Conservation (phyloP, 345 rosid species). For the Barbarea vulgaris region DNA sequence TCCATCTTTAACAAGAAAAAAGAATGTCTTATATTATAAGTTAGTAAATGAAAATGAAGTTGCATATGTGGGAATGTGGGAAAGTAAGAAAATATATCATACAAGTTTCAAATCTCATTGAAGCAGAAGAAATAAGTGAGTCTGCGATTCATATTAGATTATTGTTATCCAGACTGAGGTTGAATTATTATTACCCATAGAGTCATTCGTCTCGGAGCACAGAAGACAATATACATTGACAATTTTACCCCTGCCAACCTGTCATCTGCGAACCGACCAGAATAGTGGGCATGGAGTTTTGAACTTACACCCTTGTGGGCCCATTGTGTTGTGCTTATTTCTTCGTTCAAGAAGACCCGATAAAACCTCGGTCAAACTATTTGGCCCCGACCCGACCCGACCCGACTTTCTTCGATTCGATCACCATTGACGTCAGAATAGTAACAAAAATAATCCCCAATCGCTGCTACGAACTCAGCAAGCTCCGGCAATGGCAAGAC, state of each 20-base stretch:
- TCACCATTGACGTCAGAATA: constrained; percentile 19
- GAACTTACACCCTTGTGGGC: constrained; percentile 31
- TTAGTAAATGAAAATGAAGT: neutral
- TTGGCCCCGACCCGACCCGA: constrained; percentile 1
- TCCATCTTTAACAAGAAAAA: neutral
- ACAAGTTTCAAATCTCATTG: neutral
- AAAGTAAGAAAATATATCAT: neutral
- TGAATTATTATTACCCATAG: neutral
- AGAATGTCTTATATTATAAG: neutral
- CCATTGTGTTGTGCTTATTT: constrained; percentile 18
- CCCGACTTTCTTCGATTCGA: neutral
- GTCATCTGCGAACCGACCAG: constrained; percentile 35
- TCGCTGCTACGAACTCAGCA: constrained; percentile 15
- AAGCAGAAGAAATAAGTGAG: constrained; percentile 15
- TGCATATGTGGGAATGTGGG: no score
- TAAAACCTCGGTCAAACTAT: neutral
- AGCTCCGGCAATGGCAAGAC: constrained; percentile 16
- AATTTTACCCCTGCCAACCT: constrained; percentile 30
- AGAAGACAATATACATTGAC: constrained; percentile 6
- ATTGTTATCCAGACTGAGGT: neutral
- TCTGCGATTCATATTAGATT: constrained; percentile 8
- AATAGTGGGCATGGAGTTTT: constrained; percentile 31
- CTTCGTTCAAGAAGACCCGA: constrained; percentile 40
- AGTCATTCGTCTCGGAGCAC: constrained; percentile 2
- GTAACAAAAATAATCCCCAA: neutral